Conservation (phyloP, 2,329 filamentous ascomycete genomes). For the Hymenotorrendiella dingleyae region DNA sequence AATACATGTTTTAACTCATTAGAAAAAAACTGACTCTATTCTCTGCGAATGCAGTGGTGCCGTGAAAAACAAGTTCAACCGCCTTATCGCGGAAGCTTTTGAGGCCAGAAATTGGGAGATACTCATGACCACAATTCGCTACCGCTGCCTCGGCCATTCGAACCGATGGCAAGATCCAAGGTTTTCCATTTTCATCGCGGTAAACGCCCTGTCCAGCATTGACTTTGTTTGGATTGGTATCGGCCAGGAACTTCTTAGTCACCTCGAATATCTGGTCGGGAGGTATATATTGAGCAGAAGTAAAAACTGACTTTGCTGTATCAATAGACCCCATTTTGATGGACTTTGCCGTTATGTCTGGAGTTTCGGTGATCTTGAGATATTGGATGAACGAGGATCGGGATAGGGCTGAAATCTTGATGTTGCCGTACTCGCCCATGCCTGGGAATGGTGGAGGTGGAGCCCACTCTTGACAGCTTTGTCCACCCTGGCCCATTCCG, state of each 20-base stretch:
- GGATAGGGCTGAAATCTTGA: no score
- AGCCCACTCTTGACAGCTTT: no score
- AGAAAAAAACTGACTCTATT: conserved; percentile 25
- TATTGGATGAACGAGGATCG: no score
- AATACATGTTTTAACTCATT: not conserved
- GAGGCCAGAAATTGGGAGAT: conserved; percentile 34
- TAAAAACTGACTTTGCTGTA: conserved; percentile 1
- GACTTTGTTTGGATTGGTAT: conserved; percentile 31
- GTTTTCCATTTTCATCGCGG: conserved; percentile 33
- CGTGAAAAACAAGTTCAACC: conserved; percentile 30
- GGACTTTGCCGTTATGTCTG: no score
- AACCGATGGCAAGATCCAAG: conserved; percentile 36
- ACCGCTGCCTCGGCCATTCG: conserved; percentile 21
- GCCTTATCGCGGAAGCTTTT: conserved; percentile 30
- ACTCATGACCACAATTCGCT: conserved; percentile 31
- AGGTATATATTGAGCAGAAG: conserved; percentile 14
- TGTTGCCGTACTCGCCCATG: no score
- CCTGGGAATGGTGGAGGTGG: no score
- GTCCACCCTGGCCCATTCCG: no score
- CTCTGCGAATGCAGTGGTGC: conserved; percentile 24
- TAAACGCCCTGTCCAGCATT: conserved; percentile 37
- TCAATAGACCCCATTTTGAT: no score
- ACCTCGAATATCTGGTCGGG: conserved; percentile 34
- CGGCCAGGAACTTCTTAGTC: conserved; percentile 30
- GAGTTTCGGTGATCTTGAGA: no score